phyloP scores from a whole-genome alignment of 2,329 filamentous ascomycete species.

The Colletotrichum tabaci region DNA sequence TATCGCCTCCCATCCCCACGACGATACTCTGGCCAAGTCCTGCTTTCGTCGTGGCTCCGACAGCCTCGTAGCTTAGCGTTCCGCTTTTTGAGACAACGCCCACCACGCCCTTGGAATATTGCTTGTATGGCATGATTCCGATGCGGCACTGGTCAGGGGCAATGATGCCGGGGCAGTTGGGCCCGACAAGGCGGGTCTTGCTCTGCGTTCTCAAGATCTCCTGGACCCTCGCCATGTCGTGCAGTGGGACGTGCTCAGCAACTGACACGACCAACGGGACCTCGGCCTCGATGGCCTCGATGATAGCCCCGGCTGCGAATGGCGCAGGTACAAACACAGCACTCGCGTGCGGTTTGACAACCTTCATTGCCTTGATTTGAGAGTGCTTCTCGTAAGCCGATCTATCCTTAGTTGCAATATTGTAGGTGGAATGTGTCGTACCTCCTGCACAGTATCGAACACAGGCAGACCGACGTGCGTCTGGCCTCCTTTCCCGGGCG shows the following conservation, averaged over 20 bases:
- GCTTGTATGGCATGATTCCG: conserved; percentile 59
- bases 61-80: conserved; percentile 85
- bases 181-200: conserved; percentile 80
- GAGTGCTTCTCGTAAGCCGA: background rate
- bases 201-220: conserved; percentile 80
- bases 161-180: conserved; percentile 87
- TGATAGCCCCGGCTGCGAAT: conserved; percentile 77
- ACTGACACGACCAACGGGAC: conserved; percentile 84
- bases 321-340: conserved; percentile 82
- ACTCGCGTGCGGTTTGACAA: conserved; percentile 74
- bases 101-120: conserved; percentile 71
- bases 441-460: conserved; percentile 53
- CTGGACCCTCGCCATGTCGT: conserved; percentile 81
- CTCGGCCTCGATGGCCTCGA: conserved; percentile 83
- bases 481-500: conserved; percentile 53
- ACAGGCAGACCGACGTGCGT: conserved; percentile 54
- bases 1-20: conserved; percentile 84
- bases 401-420: too few relatives aligned
- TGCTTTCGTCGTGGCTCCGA: conserved; percentile 80
- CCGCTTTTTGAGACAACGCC: conserved; percentile 87
- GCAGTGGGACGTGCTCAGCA: conserved; percentile 84
- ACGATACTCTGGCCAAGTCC: conserved; percentile 84
- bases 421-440: conserved; percentile 28
- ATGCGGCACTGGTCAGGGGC: conserved; percentile 76
- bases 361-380: conserved; percentile 50